Evolutionary conservation across 805 yeast species (phyloP).

Genomic region (Wickerhamiella lipophila): DNA sequence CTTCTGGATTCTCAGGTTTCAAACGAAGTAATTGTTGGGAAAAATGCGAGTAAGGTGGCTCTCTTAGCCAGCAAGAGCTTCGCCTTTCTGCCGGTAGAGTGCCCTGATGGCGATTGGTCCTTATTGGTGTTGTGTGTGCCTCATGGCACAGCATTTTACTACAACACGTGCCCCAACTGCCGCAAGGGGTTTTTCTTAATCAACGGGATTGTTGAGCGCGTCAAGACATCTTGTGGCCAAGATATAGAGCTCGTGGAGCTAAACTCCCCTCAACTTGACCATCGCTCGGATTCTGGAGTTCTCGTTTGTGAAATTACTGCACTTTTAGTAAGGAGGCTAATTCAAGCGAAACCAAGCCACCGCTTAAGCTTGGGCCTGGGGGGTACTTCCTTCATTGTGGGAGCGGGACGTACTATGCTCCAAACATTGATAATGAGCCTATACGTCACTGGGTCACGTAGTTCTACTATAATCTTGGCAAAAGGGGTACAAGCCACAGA

Average conservation of each 20-base stretch:
- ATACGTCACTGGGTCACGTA: not conserved
- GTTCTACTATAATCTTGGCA: not conserved
- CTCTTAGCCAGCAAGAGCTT: conserved; percentile 8
- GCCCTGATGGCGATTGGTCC: conserved; percentile 33
- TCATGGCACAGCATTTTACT: conserved; percentile 6
- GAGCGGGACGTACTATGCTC: conserved; percentile 12
- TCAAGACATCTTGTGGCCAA: not conserved
- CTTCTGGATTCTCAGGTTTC: not conserved
- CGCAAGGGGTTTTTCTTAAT: conserved; percentile 1
- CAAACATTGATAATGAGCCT: conserved; percentile 6
- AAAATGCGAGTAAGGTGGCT: not conserved
- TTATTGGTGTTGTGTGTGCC: conserved; percentile 8
- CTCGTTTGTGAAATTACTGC: conserved; percentile 27
- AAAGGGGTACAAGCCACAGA: not conserved
- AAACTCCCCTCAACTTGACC: conserved; percentile 37
- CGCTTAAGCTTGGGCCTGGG: conserved; percentile 28
- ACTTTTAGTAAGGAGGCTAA: conserved; percentile 20
- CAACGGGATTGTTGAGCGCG: not conserved
- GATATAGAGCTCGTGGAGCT: conserved; percentile 26
- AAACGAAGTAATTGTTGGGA: not conserved
- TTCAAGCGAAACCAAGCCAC: conserved; percentile 15
- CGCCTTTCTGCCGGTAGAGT: conserved; percentile 57
- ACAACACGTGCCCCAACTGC: conserved; percentile 7
- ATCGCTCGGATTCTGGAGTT: conserved; percentile 41
- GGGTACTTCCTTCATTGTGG: conserved; percentile 14